A percentile compares a stretch with the other conserved stretches of the same genome.
These are phyloP conservation scores for Apiospora kogelbergensis DNA, from an alignment of 2,329 filamentous ascomycete genomes.

Conservation along the genomic window DNA sequence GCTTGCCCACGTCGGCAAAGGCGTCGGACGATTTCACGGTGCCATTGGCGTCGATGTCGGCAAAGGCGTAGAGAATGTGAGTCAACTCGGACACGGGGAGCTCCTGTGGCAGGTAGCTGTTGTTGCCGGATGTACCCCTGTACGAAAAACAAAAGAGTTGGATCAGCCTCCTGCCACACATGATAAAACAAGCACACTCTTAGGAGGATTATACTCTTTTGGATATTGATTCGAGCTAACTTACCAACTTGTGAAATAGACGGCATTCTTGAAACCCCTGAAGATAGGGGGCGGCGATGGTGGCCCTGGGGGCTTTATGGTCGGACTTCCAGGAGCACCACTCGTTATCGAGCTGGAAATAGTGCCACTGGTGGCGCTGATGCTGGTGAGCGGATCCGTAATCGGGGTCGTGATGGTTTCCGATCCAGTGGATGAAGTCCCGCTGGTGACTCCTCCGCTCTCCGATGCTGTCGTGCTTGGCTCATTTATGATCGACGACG, in stretches of 20 bases:
- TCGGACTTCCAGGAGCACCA: not conserved
- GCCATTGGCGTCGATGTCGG: conserved; percentile 45
- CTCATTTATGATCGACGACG: not conserved
- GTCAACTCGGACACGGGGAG: conserved; percentile 69
- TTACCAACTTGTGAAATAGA: conserved; percentile 58
- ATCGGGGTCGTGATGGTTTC: not conserved
- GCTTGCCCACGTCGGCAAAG: conserved; percentile 66
- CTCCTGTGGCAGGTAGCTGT: conserved; percentile 65
- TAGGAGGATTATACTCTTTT: not conserved
- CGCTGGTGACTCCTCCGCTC: no score
- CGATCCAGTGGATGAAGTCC: not conserved
- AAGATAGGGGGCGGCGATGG: conserved; percentile 11
- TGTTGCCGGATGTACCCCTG: conserved; percentile 40
- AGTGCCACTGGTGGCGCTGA: not conserved
- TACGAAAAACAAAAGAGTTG: not conserved
- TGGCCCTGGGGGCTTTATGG: not conserved
- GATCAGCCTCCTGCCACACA: not conserved
- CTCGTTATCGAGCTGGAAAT: not conserved
- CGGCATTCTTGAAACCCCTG: conserved; percentile 37
- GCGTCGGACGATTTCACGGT: conserved; percentile 58
- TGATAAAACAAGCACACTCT: not conserved
- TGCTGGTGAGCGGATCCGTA: not conserved
- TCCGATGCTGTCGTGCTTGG: not conserved
- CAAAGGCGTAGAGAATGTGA: conserved; percentile 67
- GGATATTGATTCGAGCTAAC: conserved; percentile 11